Evolutionary conservation across 129 eudicot species (phyloP).

Genomic region (Rutidosis leptorrhynchoides): DNA sequence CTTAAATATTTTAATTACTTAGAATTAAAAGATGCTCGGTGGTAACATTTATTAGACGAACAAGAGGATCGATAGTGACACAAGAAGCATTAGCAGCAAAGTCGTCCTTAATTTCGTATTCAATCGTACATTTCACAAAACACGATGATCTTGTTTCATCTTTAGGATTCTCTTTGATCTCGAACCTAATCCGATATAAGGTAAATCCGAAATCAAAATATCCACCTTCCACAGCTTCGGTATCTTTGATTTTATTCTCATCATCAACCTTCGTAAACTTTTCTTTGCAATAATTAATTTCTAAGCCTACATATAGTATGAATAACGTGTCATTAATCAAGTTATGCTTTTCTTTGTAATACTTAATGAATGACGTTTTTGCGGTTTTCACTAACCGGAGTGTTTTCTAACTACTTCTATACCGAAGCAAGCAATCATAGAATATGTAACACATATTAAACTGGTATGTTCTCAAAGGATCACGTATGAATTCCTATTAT

Average conservation of each 20-base stretch:
- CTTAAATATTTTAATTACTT: no score
- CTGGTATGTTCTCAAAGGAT: no score
- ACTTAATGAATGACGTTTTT: no score
- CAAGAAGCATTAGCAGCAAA: constrained; percentile 42
- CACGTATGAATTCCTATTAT: no score
- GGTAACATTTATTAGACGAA: constrained; percentile 30
- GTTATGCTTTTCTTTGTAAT: no score
- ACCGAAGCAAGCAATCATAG: no score
- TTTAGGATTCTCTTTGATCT: constrained; percentile 35
- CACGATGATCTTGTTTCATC: constrained; percentile 31
- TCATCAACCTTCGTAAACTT: constrained; percentile 53
- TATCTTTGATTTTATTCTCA: constrained; percentile 43
- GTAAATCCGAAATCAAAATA: constrained; percentile 34
- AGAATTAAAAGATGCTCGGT: constrained; percentile 31
- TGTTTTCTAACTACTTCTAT: no score
- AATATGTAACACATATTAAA: no score
- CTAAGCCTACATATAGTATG: constrained; percentile 27
- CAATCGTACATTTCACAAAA: constrained; percentile 41
- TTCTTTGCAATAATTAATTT: constrained; percentile 37
- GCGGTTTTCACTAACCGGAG: no score
- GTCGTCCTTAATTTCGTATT: constrained; percentile 49
- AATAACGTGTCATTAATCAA: no score
- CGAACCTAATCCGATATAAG: constrained; percentile 34
- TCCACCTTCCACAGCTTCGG: constrained; percentile 61
- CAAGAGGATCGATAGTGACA: constrained; percentile 31